phyloP scores from a whole-genome alignment of 1,284 basidiomycete genomes.

The Sporisorium sorghi region DNA sequence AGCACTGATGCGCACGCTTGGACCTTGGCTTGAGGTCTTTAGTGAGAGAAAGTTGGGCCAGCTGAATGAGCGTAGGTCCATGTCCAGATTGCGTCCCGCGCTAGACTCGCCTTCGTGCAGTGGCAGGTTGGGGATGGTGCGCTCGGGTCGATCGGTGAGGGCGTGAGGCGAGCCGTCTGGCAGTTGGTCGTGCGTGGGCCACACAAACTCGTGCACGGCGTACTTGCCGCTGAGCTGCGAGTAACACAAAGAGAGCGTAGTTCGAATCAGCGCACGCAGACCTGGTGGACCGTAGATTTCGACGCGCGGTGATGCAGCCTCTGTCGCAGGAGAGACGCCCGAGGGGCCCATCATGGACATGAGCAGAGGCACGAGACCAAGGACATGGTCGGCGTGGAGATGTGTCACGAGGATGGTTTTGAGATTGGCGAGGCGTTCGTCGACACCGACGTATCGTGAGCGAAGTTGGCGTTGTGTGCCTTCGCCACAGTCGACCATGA shows the following conservation, averaged over 20 bases:
- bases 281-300: slow-evolving; percentile 64
- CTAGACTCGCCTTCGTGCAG: slow-evolving; percentile 57
- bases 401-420: slow-evolving; percentile 66
- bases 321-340: slow-evolving; percentile 16
- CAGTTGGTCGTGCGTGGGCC: slow-evolving; percentile 36
- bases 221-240: slow-evolving; percentile 59
- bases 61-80: slow-evolving; percentile 50
- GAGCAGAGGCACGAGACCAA: slow-evolving; percentile 65
- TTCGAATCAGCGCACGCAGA: slow-evolving; percentile 60
- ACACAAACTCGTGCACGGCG: slow-evolving; percentile 66
- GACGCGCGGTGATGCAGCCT: slow-evolving; percentile 43
- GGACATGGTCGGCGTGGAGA: slow-evolving; percentile 64
- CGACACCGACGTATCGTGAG: slow-evolving; percentile 52
- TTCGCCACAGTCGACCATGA: slow-evolving; percentile 68
- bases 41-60: slow-evolving; percentile 60
- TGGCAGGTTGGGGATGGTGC: slow-evolving; percentile 55
- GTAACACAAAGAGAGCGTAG: slow-evolving; percentile 64
- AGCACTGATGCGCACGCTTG: slow-evolving; percentile 56
- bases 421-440: slow-evolving; percentile 59
- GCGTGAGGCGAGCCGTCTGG: slow-evolving; percentile 20
- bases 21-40: slow-evolving; percentile 22
- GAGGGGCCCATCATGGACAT: slow-evolving; percentile 65
- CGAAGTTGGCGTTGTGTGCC: slow-evolving; percentile 64
- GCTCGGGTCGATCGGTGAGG: slow-evolving; percentile 24
- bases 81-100: slow-evolving; percentile 53